A percentile compares a stretch with the other conserved stretches of the same genome.
These are phyloP conservation scores for Teratosphaeria zuluensis DNA, from an alignment of 2,329 filamentous ascomycete species.

Conservation along the genomic window DNA sequence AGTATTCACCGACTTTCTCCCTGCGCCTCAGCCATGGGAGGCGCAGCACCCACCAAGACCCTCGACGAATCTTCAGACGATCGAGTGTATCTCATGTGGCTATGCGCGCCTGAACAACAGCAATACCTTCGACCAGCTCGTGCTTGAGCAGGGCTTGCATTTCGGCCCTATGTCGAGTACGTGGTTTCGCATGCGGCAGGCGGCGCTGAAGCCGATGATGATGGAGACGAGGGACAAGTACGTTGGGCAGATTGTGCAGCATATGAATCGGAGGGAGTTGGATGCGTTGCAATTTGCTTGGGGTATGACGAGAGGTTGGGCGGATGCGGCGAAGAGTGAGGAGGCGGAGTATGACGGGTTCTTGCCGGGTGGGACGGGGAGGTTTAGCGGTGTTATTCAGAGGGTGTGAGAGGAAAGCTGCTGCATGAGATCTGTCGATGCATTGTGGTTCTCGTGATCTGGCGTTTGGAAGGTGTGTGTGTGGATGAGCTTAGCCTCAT, in stretches of 20 bases:
- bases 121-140: slow-evolving; percentile 24
- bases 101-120: slow-evolving; percentile 40
- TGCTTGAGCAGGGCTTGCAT: slow-evolving; percentile 17
- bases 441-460: neutral
- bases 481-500: neutral
- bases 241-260: slow-evolving; percentile 32
- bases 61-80: slow-evolving; percentile 27
- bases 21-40: slow-evolving; percentile 20
- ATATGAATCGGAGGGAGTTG: slow-evolving; percentile 25
- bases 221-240: slow-evolving; percentile 26
- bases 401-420: neutral
- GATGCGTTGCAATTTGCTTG: slow-evolving; percentile 20
- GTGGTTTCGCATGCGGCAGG: slow-evolving; percentile 24
- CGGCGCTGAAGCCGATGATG: slow-evolving; percentile 28
- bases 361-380: slow-evolving; percentile 31
- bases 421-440: neutral
- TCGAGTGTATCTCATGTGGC: slow-evolving; percentile 53
- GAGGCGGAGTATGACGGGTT: slow-evolving; percentile 34
- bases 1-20: slow-evolving; percentile 33
- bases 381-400: slow-evolving; percentile 25
- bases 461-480: neutral
- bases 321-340: slow-evolving; percentile 20
- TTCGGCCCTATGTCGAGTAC: slow-evolving; percentile 7
- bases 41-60: slow-evolving; percentile 12
- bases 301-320: slow-evolving; percentile 26